Base-by-base conservation (phyloP, 768 basidiomycete genomes). In the Mycena vitilis region DNA sequence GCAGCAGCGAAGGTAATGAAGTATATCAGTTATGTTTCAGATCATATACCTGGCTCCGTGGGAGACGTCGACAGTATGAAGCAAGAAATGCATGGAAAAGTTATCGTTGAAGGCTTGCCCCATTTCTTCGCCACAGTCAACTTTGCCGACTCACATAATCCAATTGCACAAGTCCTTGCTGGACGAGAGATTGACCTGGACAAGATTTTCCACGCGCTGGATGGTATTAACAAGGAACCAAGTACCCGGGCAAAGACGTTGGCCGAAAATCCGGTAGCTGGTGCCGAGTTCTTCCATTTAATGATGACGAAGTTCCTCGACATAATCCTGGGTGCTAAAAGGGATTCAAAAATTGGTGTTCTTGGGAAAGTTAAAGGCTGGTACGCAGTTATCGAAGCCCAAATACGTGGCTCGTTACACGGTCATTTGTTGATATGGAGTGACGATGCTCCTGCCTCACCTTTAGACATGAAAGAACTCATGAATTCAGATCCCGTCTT, bases 251-350 rank as follows among this genome's bases (percentile, higher is more conserved):
- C 54, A 5, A 40, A n/a, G 4, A 51, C 47, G 1, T 11, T 56
- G 1, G 65, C 30, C 5, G 30, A 30, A 30, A 30, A 30, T 30
- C 30, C 30, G 30, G 30, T 30, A 30, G 30, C 30, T 5, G 60
- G 37, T 4, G 78, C 80, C 0, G 73, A 76, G 49, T 81, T 79
- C 60, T 81, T 79, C 60, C 69, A 80, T 51, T 73, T 79, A 51
- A 56, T 73, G 18, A 73, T 79, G 1, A 47, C 47, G 0, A 63
- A 63, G 0, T 68, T 81, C 15, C 22, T 81, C 3, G 42, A 71
- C 0, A 73, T 55, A 5, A 38, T 82, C 0, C 71, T 81, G 20
- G 63, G 70, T 0, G 67, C 77, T 23, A 36, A 48, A 40, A 40
- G 68, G 44, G 30, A 18, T 5, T 42, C 51, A 2, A n/a, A 62